These are phyloP conservation scores for Caryopteris hybrid DNA, from an alignment of 305 asterid genomes.

Conservation along the genomic window DNA sequence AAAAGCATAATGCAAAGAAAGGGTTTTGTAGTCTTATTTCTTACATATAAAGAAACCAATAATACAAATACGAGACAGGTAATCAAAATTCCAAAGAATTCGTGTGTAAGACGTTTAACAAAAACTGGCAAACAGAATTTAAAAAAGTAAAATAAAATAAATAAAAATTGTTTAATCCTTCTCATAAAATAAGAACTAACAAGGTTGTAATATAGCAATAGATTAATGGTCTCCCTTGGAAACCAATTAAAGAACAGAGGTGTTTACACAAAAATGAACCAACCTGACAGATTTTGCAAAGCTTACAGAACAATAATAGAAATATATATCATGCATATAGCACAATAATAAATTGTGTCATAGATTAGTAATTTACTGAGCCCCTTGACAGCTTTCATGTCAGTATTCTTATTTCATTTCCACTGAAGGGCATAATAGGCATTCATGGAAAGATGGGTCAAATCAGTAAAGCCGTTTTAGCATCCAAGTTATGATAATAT, in stretches of 20 bases:
- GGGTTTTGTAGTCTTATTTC: no score
- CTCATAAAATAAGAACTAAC: background rate
- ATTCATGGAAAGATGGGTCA: background rate
- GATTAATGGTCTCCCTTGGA: background rate
- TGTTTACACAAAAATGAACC: background rate
- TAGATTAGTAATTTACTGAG: background rate
- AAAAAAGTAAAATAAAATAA: background rate
- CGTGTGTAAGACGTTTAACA: background rate
- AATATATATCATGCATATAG: background rate
- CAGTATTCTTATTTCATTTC: background rate
- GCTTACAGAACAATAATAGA: background rate
- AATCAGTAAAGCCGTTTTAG: background rate
- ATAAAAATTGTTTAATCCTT: background rate
- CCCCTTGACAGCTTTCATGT: background rate
- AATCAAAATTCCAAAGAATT: background rate
- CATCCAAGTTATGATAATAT: background rate
- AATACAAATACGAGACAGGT: background rate
- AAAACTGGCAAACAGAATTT: background rate
- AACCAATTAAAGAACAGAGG: background rate
- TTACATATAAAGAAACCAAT: background rate
- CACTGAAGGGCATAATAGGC: background rate
- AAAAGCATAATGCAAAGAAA: background rate
- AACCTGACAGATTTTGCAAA: background rate
- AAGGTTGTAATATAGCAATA: background rate
- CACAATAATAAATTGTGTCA: background rate